Percentiles rank a stretch among this genome's conserved stretches.
Evolutionary conservation across 257 asterid genomes (phyloP).

Genomic region (Datura wrightii): DNA sequence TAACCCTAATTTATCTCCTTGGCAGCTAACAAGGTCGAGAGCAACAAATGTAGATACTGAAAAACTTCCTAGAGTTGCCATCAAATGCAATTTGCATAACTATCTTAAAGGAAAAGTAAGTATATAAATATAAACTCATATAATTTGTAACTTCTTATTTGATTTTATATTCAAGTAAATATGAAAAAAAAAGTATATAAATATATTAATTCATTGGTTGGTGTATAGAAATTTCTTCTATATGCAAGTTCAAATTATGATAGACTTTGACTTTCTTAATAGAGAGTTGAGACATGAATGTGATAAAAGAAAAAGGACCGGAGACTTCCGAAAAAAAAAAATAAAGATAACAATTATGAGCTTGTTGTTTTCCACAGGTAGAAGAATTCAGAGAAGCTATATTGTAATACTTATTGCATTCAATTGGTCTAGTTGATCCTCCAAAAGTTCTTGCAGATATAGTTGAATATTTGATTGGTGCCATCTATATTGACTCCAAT

Average conservation of each 20-base stretch:
- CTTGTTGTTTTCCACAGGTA: constrained; percentile 33
- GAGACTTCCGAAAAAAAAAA: no score
- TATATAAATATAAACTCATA: background rate
- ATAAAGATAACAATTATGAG: no score
- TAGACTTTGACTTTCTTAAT: no score
- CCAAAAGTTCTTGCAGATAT: constrained; percentile 67
- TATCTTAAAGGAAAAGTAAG: constrained; percentile 49
- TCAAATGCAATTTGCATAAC: constrained; percentile 41
- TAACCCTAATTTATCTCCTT: constrained; percentile 49
- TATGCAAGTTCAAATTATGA: no score
- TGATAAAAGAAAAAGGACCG: no score
- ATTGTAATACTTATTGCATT: constrained; percentile 51
- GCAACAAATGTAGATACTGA: constrained; percentile 62
- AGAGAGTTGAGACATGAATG: no score
- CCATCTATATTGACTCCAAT: constrained; percentile 33
- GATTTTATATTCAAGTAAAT: background rate
- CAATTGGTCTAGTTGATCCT: constrained; percentile 54
- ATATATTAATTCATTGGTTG: background rate
- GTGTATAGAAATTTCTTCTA: no score
- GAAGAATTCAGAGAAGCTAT: constrained; percentile 46
- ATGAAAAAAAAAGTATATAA: background rate
- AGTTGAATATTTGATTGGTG: constrained; percentile 62
- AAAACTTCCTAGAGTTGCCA: constrained; percentile 62
- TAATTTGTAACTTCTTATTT: background rate
- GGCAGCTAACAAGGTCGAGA: constrained; percentile 52